Conservation (phyloP, 306 rosid genomes). For the Astragalus glycyphyllos region DNA sequence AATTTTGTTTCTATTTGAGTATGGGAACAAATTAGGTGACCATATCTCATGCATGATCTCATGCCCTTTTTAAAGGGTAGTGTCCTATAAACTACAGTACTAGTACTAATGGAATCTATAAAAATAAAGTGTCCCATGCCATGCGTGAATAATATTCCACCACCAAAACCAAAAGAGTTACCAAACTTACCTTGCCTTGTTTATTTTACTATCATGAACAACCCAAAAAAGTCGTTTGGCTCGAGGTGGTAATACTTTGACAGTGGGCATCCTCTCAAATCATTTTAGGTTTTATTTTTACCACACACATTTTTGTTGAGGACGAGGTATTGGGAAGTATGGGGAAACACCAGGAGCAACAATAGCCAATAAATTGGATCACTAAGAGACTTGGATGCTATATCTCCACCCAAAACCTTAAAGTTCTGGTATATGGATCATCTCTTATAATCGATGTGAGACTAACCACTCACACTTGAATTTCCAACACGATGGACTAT, state of each 20-base stretch:
- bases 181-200: constrained; percentile 33
- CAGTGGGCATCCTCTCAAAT: constrained; percentile 39
- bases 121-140: constrained; percentile 1
- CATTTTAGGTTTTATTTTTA: constrained; percentile 15
- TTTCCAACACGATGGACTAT: no score
- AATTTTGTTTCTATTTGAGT: constrained; percentile 25
- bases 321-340: no score
- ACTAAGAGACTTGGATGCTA: no score
- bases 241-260: constrained; percentile 45
- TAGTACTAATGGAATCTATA: constrained; percentile 37
- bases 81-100: background rate
- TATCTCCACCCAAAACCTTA: no score
- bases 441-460: no score
- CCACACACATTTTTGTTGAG: background rate
- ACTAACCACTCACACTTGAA: no score
- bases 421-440: no score
- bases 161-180: background rate
- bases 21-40: constrained; percentile 34
- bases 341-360: no score
- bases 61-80: constrained; percentile 18
- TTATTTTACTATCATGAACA: constrained; percentile 39
- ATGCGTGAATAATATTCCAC: constrained; percentile 37
- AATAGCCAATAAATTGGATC: no score
- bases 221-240: constrained; percentile 42
- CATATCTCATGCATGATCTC: constrained; percentile 40